A percentile compares a stretch with the other conserved stretches of the same genome.
These are phyloP conservation scores for Pleurotus tuber-regium DNA, from an alignment of 768 basidiomycete species.

Conservation along the genomic window DNA sequence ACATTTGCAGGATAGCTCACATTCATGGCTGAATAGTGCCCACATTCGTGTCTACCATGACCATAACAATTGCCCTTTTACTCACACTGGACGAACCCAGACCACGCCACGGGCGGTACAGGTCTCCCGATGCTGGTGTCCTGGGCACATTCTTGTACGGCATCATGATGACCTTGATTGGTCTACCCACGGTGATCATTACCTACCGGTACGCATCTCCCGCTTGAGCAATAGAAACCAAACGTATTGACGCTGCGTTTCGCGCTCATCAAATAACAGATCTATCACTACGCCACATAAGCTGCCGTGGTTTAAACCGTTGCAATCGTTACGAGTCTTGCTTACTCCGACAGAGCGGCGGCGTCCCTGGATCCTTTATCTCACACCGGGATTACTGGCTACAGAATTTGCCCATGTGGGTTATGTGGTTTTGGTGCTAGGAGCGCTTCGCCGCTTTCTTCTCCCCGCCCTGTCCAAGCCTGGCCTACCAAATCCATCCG, in stretches of 20 bases:
- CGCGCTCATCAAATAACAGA: constrained; percentile 33
- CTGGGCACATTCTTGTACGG: constrained; percentile 65
- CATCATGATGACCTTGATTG: constrained; percentile 61
- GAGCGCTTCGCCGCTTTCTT: constrained; percentile 44
- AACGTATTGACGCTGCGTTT: constrained; percentile 5
- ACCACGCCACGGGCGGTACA: constrained; percentile 64
- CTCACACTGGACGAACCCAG: constrained; percentile 55
- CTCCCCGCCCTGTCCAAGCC: constrained; percentile 37
- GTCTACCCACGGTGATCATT: constrained; percentile 66
- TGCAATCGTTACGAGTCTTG: constrained; percentile 62
- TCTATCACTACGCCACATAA: constrained; percentile 82
- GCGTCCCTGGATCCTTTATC: constrained; percentile 76
- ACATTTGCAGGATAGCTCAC: not conserved
- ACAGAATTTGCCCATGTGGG: constrained; percentile 49
- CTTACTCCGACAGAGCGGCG: constrained; percentile 80
- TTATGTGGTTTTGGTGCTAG: constrained; percentile 45
- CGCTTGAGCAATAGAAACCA: not conserved
- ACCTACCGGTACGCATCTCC: constrained; percentile 61
- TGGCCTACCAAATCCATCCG: constrained; percentile 27
- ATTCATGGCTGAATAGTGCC: constrained; percentile 32
- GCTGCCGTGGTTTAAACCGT: constrained; percentile 58
- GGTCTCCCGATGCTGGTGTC: constrained; percentile 57
- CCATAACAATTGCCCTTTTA: constrained; percentile 58
- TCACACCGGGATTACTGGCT: constrained; percentile 73
- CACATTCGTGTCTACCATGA: constrained; percentile 43